phyloP scores from a whole-genome alignment of 257 asterid species.

The Fraxinus anomala region DNA sequence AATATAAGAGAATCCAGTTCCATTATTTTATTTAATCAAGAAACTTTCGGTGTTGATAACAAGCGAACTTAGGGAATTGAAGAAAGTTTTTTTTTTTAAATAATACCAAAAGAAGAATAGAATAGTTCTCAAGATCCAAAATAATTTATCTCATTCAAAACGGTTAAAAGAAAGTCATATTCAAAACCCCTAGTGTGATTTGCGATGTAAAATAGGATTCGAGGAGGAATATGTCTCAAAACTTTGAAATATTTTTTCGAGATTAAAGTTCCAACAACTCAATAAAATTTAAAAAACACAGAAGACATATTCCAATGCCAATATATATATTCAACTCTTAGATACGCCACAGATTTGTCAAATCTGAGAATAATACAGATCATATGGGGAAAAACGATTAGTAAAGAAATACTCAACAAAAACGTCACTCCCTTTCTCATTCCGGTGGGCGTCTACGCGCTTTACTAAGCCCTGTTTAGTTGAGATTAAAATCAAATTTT shows the following conservation, averaged over 20 bases:
- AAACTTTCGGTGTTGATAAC: too few relatives aligned
- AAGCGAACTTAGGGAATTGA: too few relatives aligned
- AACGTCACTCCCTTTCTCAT: too few relatives aligned
- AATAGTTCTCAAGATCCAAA: too few relatives aligned
- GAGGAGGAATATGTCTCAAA: neutral
- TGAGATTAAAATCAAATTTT: too few relatives aligned
- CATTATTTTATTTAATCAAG: neutral
- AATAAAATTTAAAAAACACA: neutral
- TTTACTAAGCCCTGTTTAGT: neutral
- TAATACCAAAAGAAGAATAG: too few relatives aligned
- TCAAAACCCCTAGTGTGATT: too few relatives aligned
- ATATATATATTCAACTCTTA: neutral
- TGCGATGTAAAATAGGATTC: neutral
- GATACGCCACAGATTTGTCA: conserved; percentile 10
- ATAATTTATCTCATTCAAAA: too few relatives aligned
- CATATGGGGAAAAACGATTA: neutral
- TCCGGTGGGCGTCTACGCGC: neutral
- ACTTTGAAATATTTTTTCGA: neutral
- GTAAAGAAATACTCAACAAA: too few relatives aligned
- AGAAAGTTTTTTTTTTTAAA: too few relatives aligned
- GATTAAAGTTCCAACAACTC: neutral
- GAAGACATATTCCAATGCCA: too few relatives aligned
- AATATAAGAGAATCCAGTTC: neutral
- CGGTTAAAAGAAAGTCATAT: too few relatives aligned
- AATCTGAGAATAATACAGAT: conserved; percentile 23